These are phyloP conservation scores for Colletotrichum viniferum DNA, from an alignment of 2,329 filamentous ascomycete species.

Conservation along the genomic window DNA sequence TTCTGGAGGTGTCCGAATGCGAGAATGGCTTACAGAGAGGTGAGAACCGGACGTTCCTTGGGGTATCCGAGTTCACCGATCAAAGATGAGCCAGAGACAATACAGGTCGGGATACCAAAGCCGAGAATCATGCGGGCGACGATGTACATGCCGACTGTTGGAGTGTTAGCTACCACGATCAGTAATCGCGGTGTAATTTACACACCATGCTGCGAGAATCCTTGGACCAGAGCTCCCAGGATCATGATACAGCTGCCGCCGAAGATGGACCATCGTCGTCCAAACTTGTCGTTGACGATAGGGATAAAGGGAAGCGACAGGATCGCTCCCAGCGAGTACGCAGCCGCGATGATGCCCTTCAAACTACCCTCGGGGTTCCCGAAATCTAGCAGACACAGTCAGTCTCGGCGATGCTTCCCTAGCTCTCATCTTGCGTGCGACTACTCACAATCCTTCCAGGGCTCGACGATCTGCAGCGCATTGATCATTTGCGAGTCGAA, in stretches of 20 bases:
- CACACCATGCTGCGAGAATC: slow-evolving; percentile 51
- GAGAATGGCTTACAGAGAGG: slow-evolving; percentile 43
- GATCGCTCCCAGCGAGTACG: slow-evolving; percentile 65
- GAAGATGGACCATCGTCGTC: slow-evolving; percentile 61
- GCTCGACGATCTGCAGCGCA: slow-evolving; percentile 42
- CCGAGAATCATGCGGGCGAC: slow-evolving; percentile 63
- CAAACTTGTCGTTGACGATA: slow-evolving; percentile 57
- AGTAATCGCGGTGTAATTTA: not conserved
- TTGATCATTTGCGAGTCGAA: slow-evolving; percentile 53
- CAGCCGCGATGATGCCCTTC: slow-evolving; percentile 60
- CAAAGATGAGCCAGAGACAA: slow-evolving; percentile 61
- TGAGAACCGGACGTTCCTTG: slow-evolving; percentile 63
- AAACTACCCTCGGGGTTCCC: slow-evolving; percentile 45
- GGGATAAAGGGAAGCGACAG: slow-evolving; percentile 62
- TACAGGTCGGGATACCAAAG: slow-evolving; percentile 63
- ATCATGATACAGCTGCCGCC: slow-evolving; percentile 59
- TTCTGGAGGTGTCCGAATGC: too few relatives aligned
- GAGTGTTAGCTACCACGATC: not conserved
- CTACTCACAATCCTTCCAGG: slow-evolving; percentile 39
- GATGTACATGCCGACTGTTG: slow-evolving; percentile 58
- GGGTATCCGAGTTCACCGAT: slow-evolving; percentile 66
- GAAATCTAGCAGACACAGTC: slow-evolving; percentile 39
- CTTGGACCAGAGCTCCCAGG: slow-evolving; percentile 58
- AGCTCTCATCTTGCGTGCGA: too few relatives aligned
- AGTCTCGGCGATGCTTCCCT: slow-evolving; percentile 11